Evolutionary conservation across 345 rosid genomes (phyloP), one percentile per base, ranked within the genome.

Genomic region (Lumnitzera littorea): DNA sequence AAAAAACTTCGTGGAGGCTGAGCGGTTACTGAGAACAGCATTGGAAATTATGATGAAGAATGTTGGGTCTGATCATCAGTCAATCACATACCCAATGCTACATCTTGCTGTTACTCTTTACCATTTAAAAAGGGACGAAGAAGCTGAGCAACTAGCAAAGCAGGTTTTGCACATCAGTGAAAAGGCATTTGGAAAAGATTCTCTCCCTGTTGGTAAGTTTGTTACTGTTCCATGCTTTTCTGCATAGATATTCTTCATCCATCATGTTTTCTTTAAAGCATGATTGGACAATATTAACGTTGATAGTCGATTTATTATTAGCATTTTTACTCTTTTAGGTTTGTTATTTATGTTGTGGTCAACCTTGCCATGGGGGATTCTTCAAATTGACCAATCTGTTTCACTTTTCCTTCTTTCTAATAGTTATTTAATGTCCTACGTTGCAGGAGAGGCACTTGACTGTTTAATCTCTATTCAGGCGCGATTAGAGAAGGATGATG

Each of bases 381-480:
- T 36, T 36, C 43, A 36, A 36, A 9, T 36, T 36, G 43, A 50
- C 15, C 52, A 50, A 36, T 2, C 11, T 23, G 6, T 13, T 20
- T 16, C 31, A 14, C 27, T 46, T 46, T 46, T 66, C 43, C 7
- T 8, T n/a, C 43, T 23, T 55, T 62, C 36, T 67, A 17, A 24
- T 46, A 17, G 15, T 49, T 54, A 4, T 47, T 54, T 63, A 46
- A 23, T 61, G 31, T 27, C 31, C 31, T 27, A 27, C 5, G 56
- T 62, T 59, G 63, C 81, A 91, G 96, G 92, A 5, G 98, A 87
- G 68, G 96, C 85, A 24, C 71, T 91, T 61, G 98, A 91, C 70
- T 83, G 95, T 80, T 62, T 91, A 77, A 80, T 83, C 24, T 81
- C 82, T 13, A 82, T 91, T 20, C 83, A 80, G 74, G 76, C 69